Evolutionary conservation across 2,329 filamentous ascomycete species (phyloP).

Genomic region (Aspergillus sp.): DNA sequence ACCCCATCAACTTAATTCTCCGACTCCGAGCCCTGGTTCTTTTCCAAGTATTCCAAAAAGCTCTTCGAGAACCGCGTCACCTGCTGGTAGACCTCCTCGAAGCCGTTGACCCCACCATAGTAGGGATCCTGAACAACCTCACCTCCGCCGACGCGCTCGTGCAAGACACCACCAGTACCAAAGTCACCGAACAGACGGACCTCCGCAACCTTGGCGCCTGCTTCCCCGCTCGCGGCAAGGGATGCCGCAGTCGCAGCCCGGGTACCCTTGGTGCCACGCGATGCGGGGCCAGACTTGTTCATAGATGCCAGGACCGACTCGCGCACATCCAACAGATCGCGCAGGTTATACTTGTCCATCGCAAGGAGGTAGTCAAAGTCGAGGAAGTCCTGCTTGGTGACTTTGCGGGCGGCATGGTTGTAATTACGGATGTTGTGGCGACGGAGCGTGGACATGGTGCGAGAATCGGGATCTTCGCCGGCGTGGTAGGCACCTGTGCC

Average conservation of each 20-base stretch:
- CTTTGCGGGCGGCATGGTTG: slow-evolving; percentile 73
- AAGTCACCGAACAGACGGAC: slow-evolving; percentile 87
- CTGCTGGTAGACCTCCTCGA: slow-evolving; percentile 85
- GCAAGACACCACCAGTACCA: slow-evolving; percentile 55
- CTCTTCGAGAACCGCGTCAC: slow-evolving; percentile 73
- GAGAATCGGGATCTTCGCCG: slow-evolving; percentile 73
- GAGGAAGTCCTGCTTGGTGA: slow-evolving; percentile 71
- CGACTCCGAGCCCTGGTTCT: slow-evolving; percentile 19
- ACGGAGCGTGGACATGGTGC: slow-evolving; percentile 77
- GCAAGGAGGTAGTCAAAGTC: slow-evolving; percentile 91
- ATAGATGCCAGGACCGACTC: slow-evolving; percentile 52
- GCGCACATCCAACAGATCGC: slow-evolving; percentile 65
- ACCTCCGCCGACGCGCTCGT: slow-evolving; percentile 44
- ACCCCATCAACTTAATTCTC: slow-evolving; percentile 9
- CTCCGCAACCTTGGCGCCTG: slow-evolving; percentile 44
- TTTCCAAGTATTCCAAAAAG: slow-evolving; percentile 64
- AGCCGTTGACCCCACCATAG: slow-evolving; percentile 81
- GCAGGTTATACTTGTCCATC: slow-evolving; percentile 85
- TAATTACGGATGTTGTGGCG: slow-evolving; percentile 76
- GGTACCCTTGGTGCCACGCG: slow-evolving; percentile 32
- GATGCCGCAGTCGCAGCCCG: slow-evolving; percentile 39
- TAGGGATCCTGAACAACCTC: slow-evolving; percentile 88
- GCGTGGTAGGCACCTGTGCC: slow-evolving; percentile 88
- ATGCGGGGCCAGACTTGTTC: slow-evolving; percentile 38
- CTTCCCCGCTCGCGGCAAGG: slow-evolving; percentile 35